These are phyloP conservation scores for Komagataella phaffii DNA, from an alignment of 805 yeast species.

Conservation along the genomic window DNA sequence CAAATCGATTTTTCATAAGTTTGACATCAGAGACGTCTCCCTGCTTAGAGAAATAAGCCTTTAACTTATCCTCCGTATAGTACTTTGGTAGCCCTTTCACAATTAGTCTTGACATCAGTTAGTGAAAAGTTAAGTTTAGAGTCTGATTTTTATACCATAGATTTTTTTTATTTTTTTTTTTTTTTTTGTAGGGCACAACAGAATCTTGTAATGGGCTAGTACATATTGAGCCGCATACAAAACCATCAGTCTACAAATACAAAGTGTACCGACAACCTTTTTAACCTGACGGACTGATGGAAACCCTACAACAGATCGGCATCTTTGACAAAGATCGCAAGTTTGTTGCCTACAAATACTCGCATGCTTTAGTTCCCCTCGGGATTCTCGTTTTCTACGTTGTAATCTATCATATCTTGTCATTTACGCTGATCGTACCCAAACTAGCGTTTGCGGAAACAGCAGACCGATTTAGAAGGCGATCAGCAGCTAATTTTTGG, in stretches of 20 bases:
- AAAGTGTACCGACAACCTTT: too few species aligned
- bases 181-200: background rate
- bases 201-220: background rate
- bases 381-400: constrained; percentile 8
- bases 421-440: constrained; percentile 7
- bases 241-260: background rate
- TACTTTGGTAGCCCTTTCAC: constrained; percentile 82
- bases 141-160: background rate
- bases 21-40: constrained; percentile 82
- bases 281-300: constrained; percentile 9
- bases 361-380: constrained; percentile 11
- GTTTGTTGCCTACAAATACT: constrained; percentile 5
- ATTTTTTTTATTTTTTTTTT: too few species aligned
- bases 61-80: constrained; percentile 59
- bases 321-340: constrained; percentile 9
- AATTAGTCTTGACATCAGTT: constrained; percentile 66
- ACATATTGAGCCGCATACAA: background rate
- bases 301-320: constrained; percentile 21
- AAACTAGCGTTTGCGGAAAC: constrained; percentile 9
- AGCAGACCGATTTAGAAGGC: constrained; percentile 9
- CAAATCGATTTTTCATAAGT: constrained; percentile 65
- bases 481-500: constrained; percentile 16
- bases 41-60: constrained; percentile 41
- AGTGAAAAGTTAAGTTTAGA: background rate
- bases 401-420: constrained; percentile 12